These are phyloP conservation scores for Podila minutissima DNA, from an alignment of 192 early-diverging fungal genomes.

Conservation along the genomic window DNA sequence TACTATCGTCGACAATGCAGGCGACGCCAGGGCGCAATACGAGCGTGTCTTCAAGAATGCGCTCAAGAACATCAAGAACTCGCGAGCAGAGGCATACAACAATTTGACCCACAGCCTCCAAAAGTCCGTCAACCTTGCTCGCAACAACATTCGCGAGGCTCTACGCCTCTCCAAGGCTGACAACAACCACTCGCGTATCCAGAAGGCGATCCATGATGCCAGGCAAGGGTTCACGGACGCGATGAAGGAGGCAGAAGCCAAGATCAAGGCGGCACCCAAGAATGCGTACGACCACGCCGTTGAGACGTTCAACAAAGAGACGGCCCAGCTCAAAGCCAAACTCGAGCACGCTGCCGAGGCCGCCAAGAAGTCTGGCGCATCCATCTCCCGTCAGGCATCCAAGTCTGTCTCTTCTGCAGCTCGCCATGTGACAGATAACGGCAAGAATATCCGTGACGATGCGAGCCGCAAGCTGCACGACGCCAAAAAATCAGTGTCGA, in stretches of 20 bases:
- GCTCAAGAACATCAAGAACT: constrained; percentile 19
- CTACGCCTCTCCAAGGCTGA: constrained; percentile 18
- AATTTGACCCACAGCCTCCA: constrained; percentile 7
- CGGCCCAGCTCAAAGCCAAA: constrained; percentile 25
- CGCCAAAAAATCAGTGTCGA: constrained; percentile 24
- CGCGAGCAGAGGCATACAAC: constrained; percentile 29
- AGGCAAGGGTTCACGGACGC: constrained; percentile 9
- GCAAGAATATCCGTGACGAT: constrained; percentile 15
- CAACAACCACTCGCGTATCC: constrained; percentile 12
- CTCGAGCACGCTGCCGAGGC: constrained; percentile 29
- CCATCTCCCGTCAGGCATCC: constrained; percentile 24
- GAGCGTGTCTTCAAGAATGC: constrained; percentile 36
- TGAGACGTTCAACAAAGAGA: constrained; percentile 32
- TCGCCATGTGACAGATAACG: constrained; percentile 8
- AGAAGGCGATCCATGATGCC: constrained; percentile 28
- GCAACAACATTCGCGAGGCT: constrained; percentile 20
- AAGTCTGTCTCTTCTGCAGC: constrained; percentile 29
- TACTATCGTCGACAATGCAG: constrained; percentile 28
- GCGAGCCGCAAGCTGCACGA: constrained; percentile 9
- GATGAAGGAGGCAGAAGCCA: constrained; percentile 26
- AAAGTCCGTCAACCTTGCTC: constrained; percentile 13
- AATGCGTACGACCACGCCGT: constrained; percentile 32
- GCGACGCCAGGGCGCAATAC: constrained; percentile 31
- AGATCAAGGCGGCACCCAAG: constrained; percentile 42
- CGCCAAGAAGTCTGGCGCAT: constrained; percentile 25